Percentiles rank a stretch among this genome's conserved stretches.
These are phyloP conservation scores for Nissolia schottii DNA, from an alignment of 306 rosid species.

Conservation along the genomic window DNA sequence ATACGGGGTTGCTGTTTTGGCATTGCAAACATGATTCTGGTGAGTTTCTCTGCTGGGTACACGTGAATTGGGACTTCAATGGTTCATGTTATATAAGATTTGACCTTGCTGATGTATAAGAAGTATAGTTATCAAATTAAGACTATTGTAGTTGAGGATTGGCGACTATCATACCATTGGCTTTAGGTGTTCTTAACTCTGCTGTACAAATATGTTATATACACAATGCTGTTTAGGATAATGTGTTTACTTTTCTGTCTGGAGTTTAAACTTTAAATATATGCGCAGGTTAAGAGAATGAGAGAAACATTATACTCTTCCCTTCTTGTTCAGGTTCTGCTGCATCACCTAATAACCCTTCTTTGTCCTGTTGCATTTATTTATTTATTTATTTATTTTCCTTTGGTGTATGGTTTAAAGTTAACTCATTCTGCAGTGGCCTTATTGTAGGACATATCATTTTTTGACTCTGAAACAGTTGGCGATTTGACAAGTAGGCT, in stretches of 20 bases:
- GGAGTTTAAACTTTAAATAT: constrained; percentile 16
- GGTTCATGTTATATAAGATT: neutral
- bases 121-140: neutral
- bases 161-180: neutral
- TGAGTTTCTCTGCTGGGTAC: constrained; percentile 40
- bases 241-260: neutral
- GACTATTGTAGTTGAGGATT: constrained; percentile 7
- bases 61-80: neutral
- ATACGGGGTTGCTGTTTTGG: constrained; percentile 88
- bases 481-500: constrained; percentile 99
- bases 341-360: constrained; percentile 14
- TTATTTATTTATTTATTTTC: neutral
- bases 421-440: constrained; percentile 41
- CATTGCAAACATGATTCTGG: constrained; percentile 92
- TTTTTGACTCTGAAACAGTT: constrained; percentile 92
- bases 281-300: constrained; percentile 88
- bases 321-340: constrained; percentile 82
- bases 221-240: neutral
- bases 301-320: constrained; percentile 89
- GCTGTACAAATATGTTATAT: neutral
- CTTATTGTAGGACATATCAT: constrained; percentile 87
- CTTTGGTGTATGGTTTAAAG: constrained; percentile 21
- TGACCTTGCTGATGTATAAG: neutral
- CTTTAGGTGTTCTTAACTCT: neutral
- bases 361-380: constrained; percentile 11